Evolutionary conservation across 805 yeast genomes (phyloP).

Genomic region (Teunomyces funiuensis): DNA sequence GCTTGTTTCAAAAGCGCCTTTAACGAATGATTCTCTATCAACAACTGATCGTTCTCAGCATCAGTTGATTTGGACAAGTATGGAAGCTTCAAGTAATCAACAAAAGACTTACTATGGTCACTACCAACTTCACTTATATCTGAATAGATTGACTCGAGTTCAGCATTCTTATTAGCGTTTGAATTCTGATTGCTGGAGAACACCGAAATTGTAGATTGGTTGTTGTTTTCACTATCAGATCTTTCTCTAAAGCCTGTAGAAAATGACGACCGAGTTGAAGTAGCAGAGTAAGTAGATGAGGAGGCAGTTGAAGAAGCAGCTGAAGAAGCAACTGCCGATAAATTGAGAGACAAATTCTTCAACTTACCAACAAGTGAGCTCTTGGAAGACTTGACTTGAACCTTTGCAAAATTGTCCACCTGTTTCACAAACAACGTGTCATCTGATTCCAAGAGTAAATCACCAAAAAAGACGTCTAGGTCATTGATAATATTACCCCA

Average conservation of each 20-base stretch:
- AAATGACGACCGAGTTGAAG: slow-evolving; percentile 10
- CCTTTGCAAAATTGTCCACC: neutral
- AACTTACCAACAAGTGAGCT: slow-evolving; percentile 28
- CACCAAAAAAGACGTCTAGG: slow-evolving; percentile 40
- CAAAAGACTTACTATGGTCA: slow-evolving; percentile 12
- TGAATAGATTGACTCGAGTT: slow-evolving; percentile 16
- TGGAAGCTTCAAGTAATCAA: slow-evolving; percentile 24
- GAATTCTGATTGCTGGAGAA: slow-evolving; percentile 15
- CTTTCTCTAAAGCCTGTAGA: slow-evolving; percentile 14
- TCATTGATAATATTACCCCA: slow-evolving; percentile 43
- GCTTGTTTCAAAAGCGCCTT: slow-evolving; percentile 28
- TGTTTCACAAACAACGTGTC: slow-evolving; percentile 24
- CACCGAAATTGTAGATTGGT: slow-evolving; percentile 21
- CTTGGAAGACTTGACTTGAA: neutral
- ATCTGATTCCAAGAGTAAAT: slow-evolving; percentile 36
- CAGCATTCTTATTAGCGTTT: slow-evolving; percentile 5
- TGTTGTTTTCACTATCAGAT: slow-evolving; percentile 11
- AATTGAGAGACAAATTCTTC: slow-evolving; percentile 25
- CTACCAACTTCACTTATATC: slow-evolving; percentile 15
- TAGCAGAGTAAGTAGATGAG: slow-evolving; percentile 14
- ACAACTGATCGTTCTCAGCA: slow-evolving; percentile 10
- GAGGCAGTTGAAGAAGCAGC: slow-evolving; percentile 5
- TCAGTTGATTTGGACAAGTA: slow-evolving; percentile 11
- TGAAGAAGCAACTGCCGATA: slow-evolving; percentile 11
- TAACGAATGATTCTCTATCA: slow-evolving; percentile 27